A percentile compares a stretch with the other conserved stretches of the same genome.
Conservation (phyloP, 352 stramenopile genomes). For the Pythium dissimile region DNA sequence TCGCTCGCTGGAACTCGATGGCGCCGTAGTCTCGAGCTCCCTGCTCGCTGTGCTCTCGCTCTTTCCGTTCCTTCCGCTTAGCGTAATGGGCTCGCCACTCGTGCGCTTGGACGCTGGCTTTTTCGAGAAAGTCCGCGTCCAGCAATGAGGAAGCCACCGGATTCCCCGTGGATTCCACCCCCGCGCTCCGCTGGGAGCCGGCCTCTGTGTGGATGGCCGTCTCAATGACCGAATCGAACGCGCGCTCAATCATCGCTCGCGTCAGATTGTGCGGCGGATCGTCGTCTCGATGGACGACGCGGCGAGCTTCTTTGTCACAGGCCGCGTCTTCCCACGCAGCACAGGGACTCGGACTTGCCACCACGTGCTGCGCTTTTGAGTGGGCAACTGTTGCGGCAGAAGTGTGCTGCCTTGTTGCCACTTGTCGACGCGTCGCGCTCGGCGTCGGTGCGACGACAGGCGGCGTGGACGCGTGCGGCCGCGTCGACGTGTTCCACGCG, state of each 20-base stretch:
- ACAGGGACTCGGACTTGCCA: too few species aligned
- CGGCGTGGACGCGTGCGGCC: too few species aligned
- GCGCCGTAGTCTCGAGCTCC: background rate
- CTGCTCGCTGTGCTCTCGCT: background rate
- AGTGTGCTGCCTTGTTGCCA: too few species aligned
- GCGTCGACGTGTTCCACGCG: constrained; percentile 53
- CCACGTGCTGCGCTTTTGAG: background rate
- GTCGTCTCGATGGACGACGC: too few species aligned
- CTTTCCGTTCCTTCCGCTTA: background rate
- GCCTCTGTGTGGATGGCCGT: background rate
- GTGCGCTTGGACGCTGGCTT: background rate
- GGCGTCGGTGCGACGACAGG: background rate
- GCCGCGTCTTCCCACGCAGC: too few species aligned
- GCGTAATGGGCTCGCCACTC: constrained; percentile 13
- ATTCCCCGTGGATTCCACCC: too few species aligned
- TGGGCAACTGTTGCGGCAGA: background rate
- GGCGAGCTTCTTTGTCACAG: too few species aligned
- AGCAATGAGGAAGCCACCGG: background rate
- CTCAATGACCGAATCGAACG: constrained; percentile 40
- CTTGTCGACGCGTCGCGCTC: background rate
- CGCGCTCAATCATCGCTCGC: constrained; percentile 53
- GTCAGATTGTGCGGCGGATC: constrained; percentile 11
- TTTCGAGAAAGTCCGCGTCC: background rate
- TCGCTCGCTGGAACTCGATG: constrained; percentile 32
- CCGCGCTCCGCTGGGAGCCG: too few species aligned